These are phyloP conservation scores for Nicotiana knightiana DNA, from an alignment of 257 asterid genomes.

Conservation along the genomic window DNA sequence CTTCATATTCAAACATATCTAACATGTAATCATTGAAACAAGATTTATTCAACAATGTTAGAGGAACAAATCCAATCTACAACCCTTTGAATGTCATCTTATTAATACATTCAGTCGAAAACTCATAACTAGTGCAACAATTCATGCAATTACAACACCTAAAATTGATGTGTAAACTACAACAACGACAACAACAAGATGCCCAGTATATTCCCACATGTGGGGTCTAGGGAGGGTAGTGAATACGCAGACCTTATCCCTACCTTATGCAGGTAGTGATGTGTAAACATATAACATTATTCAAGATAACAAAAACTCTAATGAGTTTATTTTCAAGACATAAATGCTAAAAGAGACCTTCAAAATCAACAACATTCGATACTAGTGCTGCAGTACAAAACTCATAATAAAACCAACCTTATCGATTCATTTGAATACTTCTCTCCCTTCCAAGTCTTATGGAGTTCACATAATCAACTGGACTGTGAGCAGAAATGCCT, in stretches of 20 bases:
- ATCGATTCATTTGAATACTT: conserved; percentile 9
- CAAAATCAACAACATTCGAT: neutral
- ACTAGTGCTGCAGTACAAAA: no score
- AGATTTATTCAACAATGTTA: neutral
- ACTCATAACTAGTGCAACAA: neutral
- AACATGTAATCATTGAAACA: neutral
- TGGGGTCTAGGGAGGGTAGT: no score
- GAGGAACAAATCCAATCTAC: neutral
- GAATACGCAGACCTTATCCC: no score
- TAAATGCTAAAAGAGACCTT: neutral
- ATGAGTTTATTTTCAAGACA: neutral
- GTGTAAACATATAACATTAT: neutral
- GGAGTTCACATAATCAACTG: conserved; percentile 74
- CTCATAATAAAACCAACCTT: neutral
- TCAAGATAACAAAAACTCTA: neutral
- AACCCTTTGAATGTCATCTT: neutral
- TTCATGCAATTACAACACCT: neutral
- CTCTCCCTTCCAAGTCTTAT: conserved; percentile 61
- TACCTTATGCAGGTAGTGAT: no score
- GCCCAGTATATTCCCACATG: no score
- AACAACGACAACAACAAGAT: no score
- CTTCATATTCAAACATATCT: neutral
- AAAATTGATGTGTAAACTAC: neutral
- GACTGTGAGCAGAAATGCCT: conserved; percentile 74
- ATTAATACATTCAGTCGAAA: neutral